phyloP scores from a whole-genome alignment of 495 filamentous ascomycete genomes.

The Extremus antarcticus region DNA sequence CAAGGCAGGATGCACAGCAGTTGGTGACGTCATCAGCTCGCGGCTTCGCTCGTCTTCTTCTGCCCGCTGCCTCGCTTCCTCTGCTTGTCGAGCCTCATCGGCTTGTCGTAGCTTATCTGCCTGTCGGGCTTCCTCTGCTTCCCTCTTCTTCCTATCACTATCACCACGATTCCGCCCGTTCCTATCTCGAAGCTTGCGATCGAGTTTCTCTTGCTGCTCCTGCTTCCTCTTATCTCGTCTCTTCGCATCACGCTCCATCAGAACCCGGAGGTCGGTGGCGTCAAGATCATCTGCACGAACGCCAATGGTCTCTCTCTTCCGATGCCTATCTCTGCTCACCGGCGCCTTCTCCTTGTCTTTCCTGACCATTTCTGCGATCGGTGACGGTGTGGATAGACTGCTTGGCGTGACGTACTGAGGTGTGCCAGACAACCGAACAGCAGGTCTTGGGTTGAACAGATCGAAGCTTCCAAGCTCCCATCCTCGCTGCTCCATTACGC shows the following conservation, averaged over 20 bases:
- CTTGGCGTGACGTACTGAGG: conserved; percentile 37
- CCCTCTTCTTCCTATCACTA: conserved; percentile 24
- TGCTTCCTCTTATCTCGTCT: conserved; percentile 62
- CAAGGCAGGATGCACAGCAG: conserved; percentile 13
- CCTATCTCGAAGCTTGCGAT: conserved; percentile 55
- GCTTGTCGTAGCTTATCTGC: conserved; percentile 23
- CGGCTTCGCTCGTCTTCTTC: conserved; percentile 30
- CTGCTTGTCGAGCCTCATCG: conserved; percentile 31
- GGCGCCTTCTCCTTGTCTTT: conserved; percentile 20
- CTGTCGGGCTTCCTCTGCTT: conserved; percentile 27
- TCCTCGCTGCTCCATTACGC: conserved; percentile 54
- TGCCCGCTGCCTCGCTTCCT: background rate
- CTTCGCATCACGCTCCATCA: conserved; percentile 76
- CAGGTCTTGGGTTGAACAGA: conserved; percentile 67
- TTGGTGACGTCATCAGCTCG: conserved; percentile 1
- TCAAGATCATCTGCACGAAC: conserved; percentile 71
- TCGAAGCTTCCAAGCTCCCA: conserved; percentile 68
- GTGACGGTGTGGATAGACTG: conserved; percentile 8
- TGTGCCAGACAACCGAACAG: conserved; percentile 59
- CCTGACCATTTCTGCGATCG: background rate
- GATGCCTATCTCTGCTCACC: conserved; percentile 53
- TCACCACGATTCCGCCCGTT: conserved; percentile 52
- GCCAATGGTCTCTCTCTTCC: conserved; percentile 62
- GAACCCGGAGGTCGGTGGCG: conserved; percentile 64
- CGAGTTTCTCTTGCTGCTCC: conserved; percentile 58